Evolutionary conservation across 345 rosid genomes (phyloP), one percentile per base, ranked within the genome.

Genomic region (Rhodomyrtus tomentosa): DNA sequence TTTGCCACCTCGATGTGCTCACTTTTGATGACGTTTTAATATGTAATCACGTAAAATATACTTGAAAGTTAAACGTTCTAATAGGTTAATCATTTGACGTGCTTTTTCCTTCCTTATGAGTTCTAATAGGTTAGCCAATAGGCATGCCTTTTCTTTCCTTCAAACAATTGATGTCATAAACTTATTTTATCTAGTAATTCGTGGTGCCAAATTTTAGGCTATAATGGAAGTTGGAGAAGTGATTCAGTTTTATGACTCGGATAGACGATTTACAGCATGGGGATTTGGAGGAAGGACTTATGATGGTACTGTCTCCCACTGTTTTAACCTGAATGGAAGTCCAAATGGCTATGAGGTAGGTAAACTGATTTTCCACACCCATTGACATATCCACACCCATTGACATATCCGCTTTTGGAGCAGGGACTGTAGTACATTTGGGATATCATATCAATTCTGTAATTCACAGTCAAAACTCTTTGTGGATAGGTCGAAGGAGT

Each of bases 211-310:
- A 84, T 86, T 84, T 29, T 90, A 96, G 98, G 96, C 99, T 88
- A 93, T 96, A 84, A 88, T 87, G 92, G 97, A 93, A 62, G 95
- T 92, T 72, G 99, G 99, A 80, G 96, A 95, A 88, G 97, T 95
- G 38, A 90, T 95, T 84, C 96, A 96, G 86, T 93, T 93, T 86
- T 96, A 95, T 82, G 99, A 93, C 90, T 91, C 94, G 73, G 99
- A 96, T 86, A 91, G 84, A 83, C 90, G 91, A 48, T 96, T 94
- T 87, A 96, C 96, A n/a, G 95, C 96, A 1, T 96, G 96, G 96
- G 99, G 96, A 49, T 94, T 96, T 81, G 99, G 99, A 62, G 98
- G 95, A 87, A 92, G 90, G 89, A 88, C 94, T 45, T 83, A 85
- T 14, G 80, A 88, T 86, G 92, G 92, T 79, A 45, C 85, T 12